Conservation (phyloP, 1,284 basidiomycete species). For the Porogramme epimiltina region DNA sequence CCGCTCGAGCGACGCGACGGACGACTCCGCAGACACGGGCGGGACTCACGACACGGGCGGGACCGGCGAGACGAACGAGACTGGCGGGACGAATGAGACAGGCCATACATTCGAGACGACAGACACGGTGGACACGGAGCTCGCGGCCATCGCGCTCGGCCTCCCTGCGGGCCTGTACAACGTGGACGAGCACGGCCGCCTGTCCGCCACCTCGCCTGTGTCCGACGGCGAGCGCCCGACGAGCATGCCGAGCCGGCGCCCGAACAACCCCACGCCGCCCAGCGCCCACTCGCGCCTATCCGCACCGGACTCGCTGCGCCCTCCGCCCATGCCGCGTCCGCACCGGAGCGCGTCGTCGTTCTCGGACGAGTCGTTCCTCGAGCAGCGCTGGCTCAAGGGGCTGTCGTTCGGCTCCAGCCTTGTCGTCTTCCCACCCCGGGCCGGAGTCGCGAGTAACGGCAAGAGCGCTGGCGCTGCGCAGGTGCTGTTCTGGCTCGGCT, state of each 20-base stretch:
- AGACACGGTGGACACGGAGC: neutral
- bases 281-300: conserved; percentile 5
- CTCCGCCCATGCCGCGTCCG: conserved; percentile 8
- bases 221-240: conserved; percentile 1
- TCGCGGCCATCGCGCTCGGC: neutral
- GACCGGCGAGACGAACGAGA: conserved; percentile 9
- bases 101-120: neutral
- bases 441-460: neutral
- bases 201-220: neutral
- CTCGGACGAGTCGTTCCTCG: conserved; percentile 24
- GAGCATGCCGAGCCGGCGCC: conserved; percentile 7
- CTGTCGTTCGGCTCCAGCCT: conserved; percentile 36
- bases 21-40: conserved; percentile 13
- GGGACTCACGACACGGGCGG: conserved; percentile 8
- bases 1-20: conserved; percentile 4
- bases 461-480: conserved; percentile 36
- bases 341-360: conserved; percentile 8
- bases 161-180: conserved; percentile 27
- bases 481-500: conserved; percentile 71
- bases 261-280: conserved; percentile 4
- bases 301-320: conserved; percentile 2
- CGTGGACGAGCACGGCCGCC: neutral
- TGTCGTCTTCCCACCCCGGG: conserved; percentile 11
- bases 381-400: conserved; percentile 32
- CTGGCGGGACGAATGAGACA: conserved; percentile 7